These are phyloP conservation scores for Globisporangium paddicum DNA, from an alignment of 352 stramenopile genomes.

Conservation along the genomic window DNA sequence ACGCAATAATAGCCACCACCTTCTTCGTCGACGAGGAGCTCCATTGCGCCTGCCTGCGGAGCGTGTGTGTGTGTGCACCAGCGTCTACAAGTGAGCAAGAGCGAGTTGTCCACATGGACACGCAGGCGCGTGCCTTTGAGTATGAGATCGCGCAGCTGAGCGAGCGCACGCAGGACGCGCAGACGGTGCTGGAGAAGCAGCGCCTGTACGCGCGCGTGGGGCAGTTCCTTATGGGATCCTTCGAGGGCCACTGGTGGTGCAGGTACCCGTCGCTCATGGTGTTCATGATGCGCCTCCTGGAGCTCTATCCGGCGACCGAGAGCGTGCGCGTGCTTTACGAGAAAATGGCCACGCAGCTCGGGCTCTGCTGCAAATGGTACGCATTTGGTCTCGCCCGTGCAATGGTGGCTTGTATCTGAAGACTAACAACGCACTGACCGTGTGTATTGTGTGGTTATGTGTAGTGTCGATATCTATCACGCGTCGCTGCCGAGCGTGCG, in stretches of 20 bases:
- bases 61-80: no score
- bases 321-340: constrained; percentile 76
- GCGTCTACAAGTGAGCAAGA: no score
- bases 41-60: no score
- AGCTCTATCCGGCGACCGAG: constrained; percentile 65
- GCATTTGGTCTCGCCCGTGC: no score
- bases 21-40: no score
- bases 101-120: no score
- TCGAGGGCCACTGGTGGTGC: constrained; percentile 82
- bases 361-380: constrained; percentile 62
- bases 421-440: no score
- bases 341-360: constrained; percentile 61
- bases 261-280: constrained; percentile 72
- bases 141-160: constrained; percentile 36
- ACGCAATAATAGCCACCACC: background rate
- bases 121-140: constrained; percentile 26
- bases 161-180: constrained; percentile 21
- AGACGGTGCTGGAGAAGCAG: constrained; percentile 53
- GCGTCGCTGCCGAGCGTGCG: constrained; percentile 64
- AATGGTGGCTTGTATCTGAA: no score
- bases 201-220: constrained; percentile 70
- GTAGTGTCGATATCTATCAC: constrained; percentile 84
- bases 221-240: constrained; percentile 66
- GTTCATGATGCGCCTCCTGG: constrained; percentile 85
- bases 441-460: no score